Base-by-base conservation (phyloP, 176 grass and related monocot genomes). In the Aegilops umbellulata region DNA sequence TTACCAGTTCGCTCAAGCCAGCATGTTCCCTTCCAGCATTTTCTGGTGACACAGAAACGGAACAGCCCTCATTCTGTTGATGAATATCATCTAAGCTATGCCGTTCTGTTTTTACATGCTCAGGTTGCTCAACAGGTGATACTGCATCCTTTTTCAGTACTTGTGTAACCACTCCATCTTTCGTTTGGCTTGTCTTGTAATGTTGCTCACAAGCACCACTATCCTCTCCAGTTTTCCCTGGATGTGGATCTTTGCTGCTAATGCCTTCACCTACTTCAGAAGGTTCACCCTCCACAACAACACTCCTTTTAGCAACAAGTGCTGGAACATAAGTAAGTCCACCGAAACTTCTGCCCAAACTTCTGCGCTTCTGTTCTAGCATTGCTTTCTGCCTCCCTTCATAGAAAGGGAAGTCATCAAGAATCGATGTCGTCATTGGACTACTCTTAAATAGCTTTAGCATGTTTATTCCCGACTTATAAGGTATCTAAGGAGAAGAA, bases 331-430 rank as follows among this genome's bases (percentile, higher is more conserved):
- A 95, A 27, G 85, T 62, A 44, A 68, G 76, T 29, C 73, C 17
- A 79, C 88, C 75, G 14, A 65, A 86, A 64, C 60, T 85, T 78
- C 74, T 90, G 44, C 90, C 85, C 15, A 83, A 76, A 16, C 80
- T 47, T 22, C 90, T 89, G 32, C 75, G 89, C 85, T 92, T 95
- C 51, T 95, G 90, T 83, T 95, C 85, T 75, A 92, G 55, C 93
- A 95, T 92, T 46, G 83, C 69, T 76, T 90, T 91, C 82, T 95
- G 90, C 74, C 90, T 82, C 30, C 85, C 82, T 84, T 95, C 93
- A 32, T 95, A 95, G 66, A 92, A 95, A 29, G 77, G 62, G 27
- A 95, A 95, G 67, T 95, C 93, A 81, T 95, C 93, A 72, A 95
- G 90, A 60, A 95, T 86, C 38, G 93, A 95, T 35, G 90, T 90